These are phyloP conservation scores for Pseudotsuga menziesii DNA, from an alignment of 75 land plant species.

Conservation along the genomic window DNA sequence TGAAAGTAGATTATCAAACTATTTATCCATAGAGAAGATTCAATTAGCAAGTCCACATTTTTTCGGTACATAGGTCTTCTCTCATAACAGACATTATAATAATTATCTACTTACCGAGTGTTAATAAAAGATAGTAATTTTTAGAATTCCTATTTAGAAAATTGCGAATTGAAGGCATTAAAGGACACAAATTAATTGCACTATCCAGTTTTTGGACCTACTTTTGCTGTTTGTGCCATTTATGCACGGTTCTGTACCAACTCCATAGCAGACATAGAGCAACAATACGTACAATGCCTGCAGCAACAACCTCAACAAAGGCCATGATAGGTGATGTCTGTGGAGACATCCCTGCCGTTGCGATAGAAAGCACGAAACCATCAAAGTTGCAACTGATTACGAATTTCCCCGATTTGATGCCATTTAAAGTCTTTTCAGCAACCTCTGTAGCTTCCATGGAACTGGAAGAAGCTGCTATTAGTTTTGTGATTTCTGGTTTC, in stretches of 20 bases:
- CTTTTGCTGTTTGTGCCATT: slow-evolving; percentile 35
- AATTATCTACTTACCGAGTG: no score
- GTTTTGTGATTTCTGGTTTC: slow-evolving; percentile 61
- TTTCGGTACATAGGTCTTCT: no score
- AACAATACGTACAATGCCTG: slow-evolving; percentile 42
- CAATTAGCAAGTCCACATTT: no score
- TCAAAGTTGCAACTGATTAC: slow-evolving; percentile 68
- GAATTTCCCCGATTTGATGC: slow-evolving; percentile 69
- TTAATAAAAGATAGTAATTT: no score
- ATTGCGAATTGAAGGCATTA: no score
- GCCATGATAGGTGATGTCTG: slow-evolving; percentile 61
- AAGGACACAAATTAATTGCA: no score
- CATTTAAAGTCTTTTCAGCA: slow-evolving; percentile 55
- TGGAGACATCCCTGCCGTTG: slow-evolving; percentile 72
- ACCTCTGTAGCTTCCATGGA: slow-evolving; percentile 66
- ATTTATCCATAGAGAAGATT: no score
- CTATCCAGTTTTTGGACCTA: not conserved
- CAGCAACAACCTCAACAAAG: slow-evolving; percentile 46
- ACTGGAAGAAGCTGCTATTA: slow-evolving; percentile 49
- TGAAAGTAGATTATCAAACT: no score
- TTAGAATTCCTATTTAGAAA: no score
- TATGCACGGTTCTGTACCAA: slow-evolving; percentile 64
- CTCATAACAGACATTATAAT: no score
- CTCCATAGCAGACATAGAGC: slow-evolving; percentile 51
- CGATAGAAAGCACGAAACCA: slow-evolving; percentile 53